phyloP scores from a whole-genome alignment of 371 early-diverging fungal genomes.

The Rhizopus delemar region DNA sequence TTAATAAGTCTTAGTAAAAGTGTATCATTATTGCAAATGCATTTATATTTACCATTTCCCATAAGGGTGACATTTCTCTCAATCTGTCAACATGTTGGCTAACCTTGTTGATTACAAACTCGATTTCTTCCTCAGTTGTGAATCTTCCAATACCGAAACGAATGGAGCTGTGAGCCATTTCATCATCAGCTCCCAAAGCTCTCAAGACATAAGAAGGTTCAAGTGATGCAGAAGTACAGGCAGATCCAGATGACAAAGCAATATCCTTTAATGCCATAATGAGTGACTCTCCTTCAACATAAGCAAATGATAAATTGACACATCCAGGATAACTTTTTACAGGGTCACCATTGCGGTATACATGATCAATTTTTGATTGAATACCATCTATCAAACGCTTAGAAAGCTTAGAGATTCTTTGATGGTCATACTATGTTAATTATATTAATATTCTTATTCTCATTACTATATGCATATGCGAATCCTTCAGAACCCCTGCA shows the following conservation, averaged over 20 bases:
- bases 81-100: constrained; percentile 89
- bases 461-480: background rate
- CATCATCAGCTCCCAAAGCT: constrained; percentile 98
- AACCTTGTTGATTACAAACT: constrained; percentile 87
- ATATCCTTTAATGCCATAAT: constrained; percentile 99
- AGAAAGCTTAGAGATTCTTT: constrained; percentile 73
- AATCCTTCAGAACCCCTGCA: constrained; percentile 72
- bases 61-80: constrained; percentile 98
- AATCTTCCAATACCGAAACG: constrained; percentile 99
- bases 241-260: constrained; percentile 97
- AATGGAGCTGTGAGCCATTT: constrained; percentile 98
- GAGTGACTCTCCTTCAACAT: constrained; percentile 99
- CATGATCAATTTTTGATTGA: constrained; percentile 73
- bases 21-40: constrained; percentile 5
- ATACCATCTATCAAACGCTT: constrained; percentile 82
- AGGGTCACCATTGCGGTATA: constrained; percentile 90
- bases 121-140: constrained; percentile 97
- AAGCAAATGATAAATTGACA: constrained; percentile 98
- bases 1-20: constrained; percentile 5
- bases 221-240: constrained; percentile 98
- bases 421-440: constrained; percentile 73
- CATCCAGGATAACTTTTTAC: constrained; percentile 88
- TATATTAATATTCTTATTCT: background rate
- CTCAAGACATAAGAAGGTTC: constrained; percentile 99
- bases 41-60: constrained; percentile 87